phyloP scores from a whole-genome alignment of 1,284 basidiomycete genomes.

The Boletus semigastroideus region DNA sequence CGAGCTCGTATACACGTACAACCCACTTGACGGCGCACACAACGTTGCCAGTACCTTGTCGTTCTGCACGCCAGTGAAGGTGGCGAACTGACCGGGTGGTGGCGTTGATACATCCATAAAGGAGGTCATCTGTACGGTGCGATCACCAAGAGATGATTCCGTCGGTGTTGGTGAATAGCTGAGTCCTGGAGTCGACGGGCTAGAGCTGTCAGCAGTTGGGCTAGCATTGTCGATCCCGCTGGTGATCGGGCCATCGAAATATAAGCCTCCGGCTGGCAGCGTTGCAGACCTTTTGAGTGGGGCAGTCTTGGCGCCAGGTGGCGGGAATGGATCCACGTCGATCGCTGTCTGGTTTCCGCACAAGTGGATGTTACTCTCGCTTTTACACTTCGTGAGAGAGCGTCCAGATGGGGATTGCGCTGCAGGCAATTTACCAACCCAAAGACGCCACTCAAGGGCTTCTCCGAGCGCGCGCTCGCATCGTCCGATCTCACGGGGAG shows the following conservation, averaged over 20 bases:
- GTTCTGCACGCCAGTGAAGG: conserved; percentile 32
- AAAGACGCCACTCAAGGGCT: conserved; percentile 78
- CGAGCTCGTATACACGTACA: conserved; percentile 19
- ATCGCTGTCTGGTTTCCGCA: conserved; percentile 1
- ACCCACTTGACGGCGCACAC: conserved; percentile 12
- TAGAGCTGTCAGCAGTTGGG: conserved; percentile 25
- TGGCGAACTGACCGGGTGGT: conserved; percentile 31
- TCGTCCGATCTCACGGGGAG: conserved; percentile 74
- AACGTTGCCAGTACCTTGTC: conserved; percentile 26
- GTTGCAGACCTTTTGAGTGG: conserved; percentile 28
- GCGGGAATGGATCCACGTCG: conserved; percentile 6
- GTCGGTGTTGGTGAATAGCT: conserved; percentile 57
- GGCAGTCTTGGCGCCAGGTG: conserved; percentile 11
- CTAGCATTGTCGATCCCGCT: conserved; percentile 12
- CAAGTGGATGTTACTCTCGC: conserved; percentile 24
- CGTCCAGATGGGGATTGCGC: conserved; percentile 30
- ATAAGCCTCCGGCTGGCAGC: conserved; percentile 15
- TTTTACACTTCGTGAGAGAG: conserved; percentile 29
- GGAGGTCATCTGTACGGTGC: conserved; percentile 51
- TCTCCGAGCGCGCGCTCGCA: conserved; percentile 80
- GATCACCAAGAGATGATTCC: conserved; percentile 52
- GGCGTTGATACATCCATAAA: conserved; percentile 44
- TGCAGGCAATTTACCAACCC: conserved; percentile 68
- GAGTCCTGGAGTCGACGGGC: conserved; percentile 51
- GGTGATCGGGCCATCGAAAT: conserved; percentile 13